These are phyloP conservation scores for Xylariaceae sp. DNA, from an alignment of 2,329 filamentous ascomycete species.

Conservation along the genomic window DNA sequence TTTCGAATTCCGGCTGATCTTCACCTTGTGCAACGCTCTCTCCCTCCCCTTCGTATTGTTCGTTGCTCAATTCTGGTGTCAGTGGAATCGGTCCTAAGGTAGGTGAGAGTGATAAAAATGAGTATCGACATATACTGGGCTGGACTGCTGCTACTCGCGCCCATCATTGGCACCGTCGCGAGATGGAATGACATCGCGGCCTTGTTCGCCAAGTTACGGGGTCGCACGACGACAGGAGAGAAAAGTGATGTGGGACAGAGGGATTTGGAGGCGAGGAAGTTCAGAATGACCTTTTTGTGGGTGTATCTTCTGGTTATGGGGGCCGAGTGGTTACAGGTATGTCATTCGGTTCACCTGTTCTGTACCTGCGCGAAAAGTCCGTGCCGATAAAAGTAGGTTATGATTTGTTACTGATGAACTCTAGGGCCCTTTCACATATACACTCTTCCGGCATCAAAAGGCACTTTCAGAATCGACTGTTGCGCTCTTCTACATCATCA, in stretches of 20 bases:
- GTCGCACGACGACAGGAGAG: conserved; percentile 5
- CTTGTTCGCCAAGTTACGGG: conserved; percentile 5
- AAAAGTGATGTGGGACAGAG: background rate
- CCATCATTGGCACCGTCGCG: conserved; percentile 17
- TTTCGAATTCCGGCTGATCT: no score
- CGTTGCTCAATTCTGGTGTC: background rate
- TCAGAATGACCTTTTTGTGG: conserved; percentile 24
- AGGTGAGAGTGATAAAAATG: conserved; percentile 11
- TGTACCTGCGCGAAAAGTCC: background rate
- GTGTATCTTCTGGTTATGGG: conserved; percentile 50
- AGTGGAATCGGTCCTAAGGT: background rate
- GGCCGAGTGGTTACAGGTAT: conserved; percentile 51
- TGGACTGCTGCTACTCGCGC: conserved; percentile 22
- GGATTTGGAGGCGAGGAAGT: conserved; percentile 19
- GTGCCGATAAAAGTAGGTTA: no score
- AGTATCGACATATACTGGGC: conserved; percentile 26
- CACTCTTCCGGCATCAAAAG: conserved; percentile 32
- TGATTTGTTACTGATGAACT: background rate
- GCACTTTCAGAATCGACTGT: conserved; percentile 30
- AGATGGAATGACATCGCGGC: conserved; percentile 10
- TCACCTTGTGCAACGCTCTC: no score
- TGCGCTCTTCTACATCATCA: conserved; percentile 40
- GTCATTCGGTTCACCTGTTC: background rate
- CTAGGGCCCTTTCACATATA: conserved; percentile 31
- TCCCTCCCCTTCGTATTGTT: background rate